Conservation (phyloP, 2,329 filamentous ascomycete genomes). For the Fusarium graminum region DNA sequence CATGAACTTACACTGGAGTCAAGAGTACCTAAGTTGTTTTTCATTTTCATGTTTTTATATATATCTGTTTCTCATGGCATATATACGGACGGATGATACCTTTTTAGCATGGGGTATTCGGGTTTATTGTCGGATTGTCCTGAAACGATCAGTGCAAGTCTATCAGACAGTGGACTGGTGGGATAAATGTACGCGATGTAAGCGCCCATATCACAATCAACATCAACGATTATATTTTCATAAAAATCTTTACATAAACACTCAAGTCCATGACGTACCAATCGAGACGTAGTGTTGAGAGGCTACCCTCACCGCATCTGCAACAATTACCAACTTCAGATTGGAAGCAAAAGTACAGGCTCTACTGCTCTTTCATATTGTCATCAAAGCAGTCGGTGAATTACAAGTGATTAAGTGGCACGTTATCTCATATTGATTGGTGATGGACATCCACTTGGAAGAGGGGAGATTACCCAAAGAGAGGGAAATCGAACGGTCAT, state of each 20-base stretch:
- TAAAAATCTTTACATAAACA: not conserved
- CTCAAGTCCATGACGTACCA: not conserved
- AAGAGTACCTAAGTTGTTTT: constrained; percentile 40
- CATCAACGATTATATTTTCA: constrained; percentile 30
- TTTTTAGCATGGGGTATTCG: constrained; percentile 39
- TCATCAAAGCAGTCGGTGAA: constrained; percentile 4
- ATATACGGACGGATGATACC: constrained; percentile 46
- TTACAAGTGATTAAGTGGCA: constrained; percentile 3
- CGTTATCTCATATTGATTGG: constrained; percentile 10
- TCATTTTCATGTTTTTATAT: constrained; percentile 22
- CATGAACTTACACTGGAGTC: constrained; percentile 42
- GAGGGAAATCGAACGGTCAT: constrained; percentile 27
- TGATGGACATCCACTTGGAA: not conserved
- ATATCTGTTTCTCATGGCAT: constrained; percentile 37
- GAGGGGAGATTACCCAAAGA: constrained; percentile 5
- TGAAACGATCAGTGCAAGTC: constrained; percentile 14
- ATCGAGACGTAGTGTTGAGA: not conserved
- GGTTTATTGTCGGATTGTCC: constrained; percentile 26
- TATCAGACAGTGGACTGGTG: constrained; percentile 12
- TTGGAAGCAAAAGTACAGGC: not conserved
- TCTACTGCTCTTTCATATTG: not conserved
- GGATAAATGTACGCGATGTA: constrained; percentile 11
- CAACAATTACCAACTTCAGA: not conserved
- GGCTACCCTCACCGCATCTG: not conserved
- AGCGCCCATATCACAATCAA: constrained; percentile 26